These are phyloP conservation scores for Candida albicans DNA, from an alignment of 1,139 yeast genomes.

Conservation along the genomic window DNA sequence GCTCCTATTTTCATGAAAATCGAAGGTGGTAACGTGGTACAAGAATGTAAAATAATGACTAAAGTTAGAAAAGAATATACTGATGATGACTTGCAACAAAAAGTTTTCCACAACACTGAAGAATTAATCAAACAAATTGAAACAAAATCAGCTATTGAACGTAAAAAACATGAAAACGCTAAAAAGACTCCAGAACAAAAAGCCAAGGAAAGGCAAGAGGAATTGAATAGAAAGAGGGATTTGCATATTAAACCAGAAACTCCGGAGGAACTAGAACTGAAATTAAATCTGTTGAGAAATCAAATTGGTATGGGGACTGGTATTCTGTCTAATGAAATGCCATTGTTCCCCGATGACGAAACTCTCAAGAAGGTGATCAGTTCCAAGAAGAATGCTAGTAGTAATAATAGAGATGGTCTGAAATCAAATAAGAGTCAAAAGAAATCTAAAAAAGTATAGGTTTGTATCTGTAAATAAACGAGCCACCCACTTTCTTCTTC, in stretches of 20 bases:
- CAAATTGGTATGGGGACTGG: slow-evolving; percentile 24
- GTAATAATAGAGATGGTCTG: background rate
- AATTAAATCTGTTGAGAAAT: slow-evolving; percentile 29
- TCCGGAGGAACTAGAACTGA: slow-evolving; percentile 36
- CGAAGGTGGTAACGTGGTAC: slow-evolving; percentile 67
- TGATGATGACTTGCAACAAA: slow-evolving; percentile 61
- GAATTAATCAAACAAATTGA: slow-evolving; percentile 59
- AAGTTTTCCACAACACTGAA: slow-evolving; percentile 64
- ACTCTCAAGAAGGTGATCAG: slow-evolving; percentile 5
- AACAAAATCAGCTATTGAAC: slow-evolving; percentile 64
- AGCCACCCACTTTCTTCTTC: too few species aligned
- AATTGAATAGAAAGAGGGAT: slow-evolving; percentile 25
- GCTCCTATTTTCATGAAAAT: slow-evolving; percentile 64
- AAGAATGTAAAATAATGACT: slow-evolving; percentile 64
- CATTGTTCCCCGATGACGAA: slow-evolving; percentile 27
- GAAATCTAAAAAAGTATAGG: slow-evolving; percentile 2
- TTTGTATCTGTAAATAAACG: background rate
- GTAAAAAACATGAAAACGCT: slow-evolving; percentile 41
- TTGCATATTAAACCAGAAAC: slow-evolving; percentile 32
- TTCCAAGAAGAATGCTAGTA: background rate
- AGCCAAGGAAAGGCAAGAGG: slow-evolving; percentile 19
- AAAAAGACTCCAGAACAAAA: slow-evolving; percentile 22
- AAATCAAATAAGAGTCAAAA: background rate
- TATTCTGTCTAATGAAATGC: slow-evolving; percentile 19
- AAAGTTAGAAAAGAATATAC: slow-evolving; percentile 64